Base-by-base conservation (phyloP, 2,329 filamentous ascomycete species). In the Trichophyton verrucosum region DNA sequence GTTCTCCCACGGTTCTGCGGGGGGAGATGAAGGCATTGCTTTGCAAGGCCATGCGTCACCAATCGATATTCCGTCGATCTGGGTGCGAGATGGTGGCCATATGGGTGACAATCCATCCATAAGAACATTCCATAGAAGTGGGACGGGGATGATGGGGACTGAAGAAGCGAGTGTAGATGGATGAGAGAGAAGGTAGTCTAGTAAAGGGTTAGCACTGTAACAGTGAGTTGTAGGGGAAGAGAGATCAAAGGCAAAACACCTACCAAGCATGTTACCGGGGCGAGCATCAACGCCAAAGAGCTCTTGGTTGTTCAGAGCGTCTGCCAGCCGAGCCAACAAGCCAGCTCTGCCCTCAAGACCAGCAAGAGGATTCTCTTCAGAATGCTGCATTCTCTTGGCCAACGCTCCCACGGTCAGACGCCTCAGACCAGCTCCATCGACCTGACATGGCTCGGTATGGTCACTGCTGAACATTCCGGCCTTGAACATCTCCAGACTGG, bases 21-120 rank as follows among this genome's bases (percentile, higher is more conserved):
- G 80, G 72, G 87, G 84, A 1, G 77, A 76, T 53, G 80, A 27
- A 0, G 91, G 90, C 83, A 97, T 89, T 36, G 86, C 83, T 9
- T 82, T 85, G 75, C 91, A 96, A 0, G 87, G 88, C 94, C 94
- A 99, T 24, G 94, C 92, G 71, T 99, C 94, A 60, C 94, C 94
- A 15, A 99, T 83, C 0, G 91, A 85, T 30, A 89, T 81, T 1
- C 91, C 91, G 70, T 96, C 89, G 66, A 99, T 87, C 64, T 87
- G 84, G 0, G 92, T 96, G 64, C 92, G 85, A 0, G 89, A 89
- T 0, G 84, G 76, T 0, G 94, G 92, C 94, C 94, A 99, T 71
- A 97, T 95, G 0, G 86, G 82, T 3, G 85, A 82, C 8, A 99
- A 80, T 6, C 91, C 90, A 61, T 90, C 86, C 85, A 96, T 95